Conservation (phyloP, 345 rosid genomes). For the Orychophragmus violaceus region DNA sequence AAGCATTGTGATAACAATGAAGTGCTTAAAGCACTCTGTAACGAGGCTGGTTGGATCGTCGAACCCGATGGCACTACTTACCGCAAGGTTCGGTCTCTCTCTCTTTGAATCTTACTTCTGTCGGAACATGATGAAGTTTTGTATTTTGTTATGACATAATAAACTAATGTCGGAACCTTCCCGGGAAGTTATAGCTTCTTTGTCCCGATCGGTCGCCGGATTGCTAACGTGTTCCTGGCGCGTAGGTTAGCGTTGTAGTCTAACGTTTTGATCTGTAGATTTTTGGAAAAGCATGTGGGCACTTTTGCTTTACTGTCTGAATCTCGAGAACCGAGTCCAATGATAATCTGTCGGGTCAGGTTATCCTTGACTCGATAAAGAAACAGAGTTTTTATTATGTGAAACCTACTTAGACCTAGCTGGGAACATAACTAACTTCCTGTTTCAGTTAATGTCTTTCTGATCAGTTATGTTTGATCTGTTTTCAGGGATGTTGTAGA, state of each 20-base stretch:
- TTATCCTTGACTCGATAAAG: neutral
- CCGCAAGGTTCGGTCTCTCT: conserved; percentile 55
- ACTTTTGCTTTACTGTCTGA: conserved; percentile 31
- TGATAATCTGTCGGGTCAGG: conserved; percentile 26
- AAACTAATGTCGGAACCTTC: neutral
- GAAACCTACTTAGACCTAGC: neutral
- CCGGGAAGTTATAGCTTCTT: neutral
- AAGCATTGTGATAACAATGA: conserved; percentile 94
- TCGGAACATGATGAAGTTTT: neutral
- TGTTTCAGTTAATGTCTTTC: no score
- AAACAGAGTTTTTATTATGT: neutral
- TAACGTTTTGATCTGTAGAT: conserved; percentile 20
- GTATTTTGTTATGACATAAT: neutral
- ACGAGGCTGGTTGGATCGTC: conserved; percentile 86
- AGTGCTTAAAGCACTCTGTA: conserved; percentile 80
- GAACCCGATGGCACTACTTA: conserved; percentile 85
- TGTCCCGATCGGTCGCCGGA: neutral
- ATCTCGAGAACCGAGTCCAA: conserved; percentile 22
- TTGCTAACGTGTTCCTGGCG: conserved; percentile 17
- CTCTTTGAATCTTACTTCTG: conserved; percentile 10
- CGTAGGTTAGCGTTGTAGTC: conserved; percentile 24
- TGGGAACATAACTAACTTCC: no score
- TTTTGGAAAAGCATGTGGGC: conserved; percentile 12
- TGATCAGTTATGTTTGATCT: no score
- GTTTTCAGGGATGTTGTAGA: no score